A percentile compares a stretch with the other conserved stretches of the same genome.
These are phyloP conservation scores for Tuber borchii DNA, from an alignment of 495 filamentous ascomycete species.

Conservation along the genomic window DNA sequence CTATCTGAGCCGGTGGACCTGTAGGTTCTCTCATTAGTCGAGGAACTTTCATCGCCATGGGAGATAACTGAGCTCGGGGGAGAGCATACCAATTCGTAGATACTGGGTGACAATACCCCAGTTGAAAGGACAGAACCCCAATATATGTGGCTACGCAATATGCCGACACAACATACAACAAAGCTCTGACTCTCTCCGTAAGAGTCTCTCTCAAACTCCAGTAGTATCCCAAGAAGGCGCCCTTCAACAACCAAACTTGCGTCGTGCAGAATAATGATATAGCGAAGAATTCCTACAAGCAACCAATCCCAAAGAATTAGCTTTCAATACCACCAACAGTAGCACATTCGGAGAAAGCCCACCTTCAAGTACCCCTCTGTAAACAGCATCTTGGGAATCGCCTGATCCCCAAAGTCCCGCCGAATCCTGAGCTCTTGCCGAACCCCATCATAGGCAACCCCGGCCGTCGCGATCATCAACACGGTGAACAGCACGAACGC, in stretches of 20 bases:
- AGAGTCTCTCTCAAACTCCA: slow-evolving; percentile 25
- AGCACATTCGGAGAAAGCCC: not conserved
- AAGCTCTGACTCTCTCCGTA: slow-evolving; percentile 7
- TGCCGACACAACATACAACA: slow-evolving; percentile 23
- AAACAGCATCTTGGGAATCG: slow-evolving; percentile 7
- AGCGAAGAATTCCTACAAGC: slow-evolving; percentile 13
- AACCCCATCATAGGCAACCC: slow-evolving; percentile 23
- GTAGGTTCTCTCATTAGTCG: not conserved
- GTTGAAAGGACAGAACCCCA: slow-evolving; percentile 21
- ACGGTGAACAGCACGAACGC: slow-evolving; percentile 21
- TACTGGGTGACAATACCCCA: slow-evolving; percentile 20
- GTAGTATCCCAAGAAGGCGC: slow-evolving; percentile 31
- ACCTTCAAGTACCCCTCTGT: slow-evolving; percentile 29
- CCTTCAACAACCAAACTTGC: slow-evolving; percentile 33
- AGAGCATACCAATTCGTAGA: slow-evolving; percentile 22
- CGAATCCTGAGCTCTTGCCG: slow-evolving; percentile 17
- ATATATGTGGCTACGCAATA: slow-evolving; percentile 21
- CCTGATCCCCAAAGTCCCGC: slow-evolving; percentile 12
- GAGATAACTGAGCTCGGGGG: not conserved
- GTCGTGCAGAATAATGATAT: slow-evolving; percentile 28
- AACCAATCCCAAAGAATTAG: not conserved
- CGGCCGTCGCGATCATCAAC: slow-evolving; percentile 15
- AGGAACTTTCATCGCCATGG: not conserved
- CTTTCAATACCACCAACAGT: not conserved
- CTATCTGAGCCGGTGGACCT: slow-evolving; percentile 21